Percentiles rank a stretch among this genome's conserved stretches.
These are phyloP conservation scores for Lipomyces spencermartinsiae DNA, from an alignment of 805 yeast species.

Conservation along the genomic window DNA sequence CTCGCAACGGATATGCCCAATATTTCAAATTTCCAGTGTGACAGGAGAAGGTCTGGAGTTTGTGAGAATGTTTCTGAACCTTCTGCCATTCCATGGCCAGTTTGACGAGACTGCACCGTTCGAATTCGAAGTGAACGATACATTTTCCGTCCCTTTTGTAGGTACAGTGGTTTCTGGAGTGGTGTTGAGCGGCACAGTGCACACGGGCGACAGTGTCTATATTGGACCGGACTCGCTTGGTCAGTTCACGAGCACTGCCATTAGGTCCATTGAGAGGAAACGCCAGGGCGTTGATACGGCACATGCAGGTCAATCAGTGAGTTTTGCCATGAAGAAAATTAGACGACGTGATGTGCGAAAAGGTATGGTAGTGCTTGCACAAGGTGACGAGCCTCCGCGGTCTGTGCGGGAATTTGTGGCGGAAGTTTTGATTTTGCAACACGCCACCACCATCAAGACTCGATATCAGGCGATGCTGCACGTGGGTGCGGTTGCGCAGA, in stretches of 20 bases:
- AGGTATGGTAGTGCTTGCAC: conserved; percentile 36
- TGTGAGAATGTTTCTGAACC: conserved; percentile 33
- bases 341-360: conserved; percentile 37
- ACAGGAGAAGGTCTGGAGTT: conserved; percentile 37
- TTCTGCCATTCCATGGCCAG: conserved; percentile 36
- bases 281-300: conserved; percentile 36
- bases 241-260: conserved; percentile 28
- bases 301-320: conserved; percentile 37
- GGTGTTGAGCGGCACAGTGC: conserved; percentile 29
- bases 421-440: conserved; percentile 37
- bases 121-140: conserved; percentile 36
- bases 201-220: conserved; percentile 33
- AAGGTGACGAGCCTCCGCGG: conserved; percentile 23
- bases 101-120: conserved; percentile 29
- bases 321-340: conserved; percentile 35
- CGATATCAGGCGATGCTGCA: conserved; percentile 39
- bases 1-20: conserved; percentile 38
- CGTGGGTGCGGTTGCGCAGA: conserved; percentile 38
- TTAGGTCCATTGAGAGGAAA: conserved; percentile 38
- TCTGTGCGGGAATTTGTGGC: conserved; percentile 36
- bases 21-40: conserved; percentile 38
- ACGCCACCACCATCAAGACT: conserved; percentile 37
- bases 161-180: conserved; percentile 40
- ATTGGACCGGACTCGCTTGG: conserved; percentile 39
- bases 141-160: conserved; percentile 39